These are phyloP conservation scores for Syzygium oleosum DNA, from an alignment of 345 rosid genomes.

Conservation along the genomic window DNA sequence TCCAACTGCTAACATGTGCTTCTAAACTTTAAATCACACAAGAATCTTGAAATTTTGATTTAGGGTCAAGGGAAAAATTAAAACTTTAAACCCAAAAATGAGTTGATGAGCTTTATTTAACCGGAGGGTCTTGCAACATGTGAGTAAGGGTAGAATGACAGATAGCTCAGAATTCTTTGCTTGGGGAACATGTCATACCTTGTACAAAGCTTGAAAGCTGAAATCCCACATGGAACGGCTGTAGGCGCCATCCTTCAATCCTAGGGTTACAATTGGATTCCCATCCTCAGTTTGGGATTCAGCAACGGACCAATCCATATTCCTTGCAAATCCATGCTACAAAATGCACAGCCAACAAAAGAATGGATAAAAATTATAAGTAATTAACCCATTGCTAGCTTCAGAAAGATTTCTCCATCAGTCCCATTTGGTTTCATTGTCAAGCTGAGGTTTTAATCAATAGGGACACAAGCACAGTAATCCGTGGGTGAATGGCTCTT, in stretches of 20 bases:
- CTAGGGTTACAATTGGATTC: slow-evolving; percentile 58
- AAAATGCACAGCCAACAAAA: neutral
- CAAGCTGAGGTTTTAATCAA: neutral
- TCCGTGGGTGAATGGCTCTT: neutral
- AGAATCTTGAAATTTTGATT: neutral
- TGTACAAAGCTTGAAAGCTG: slow-evolving; percentile 74
- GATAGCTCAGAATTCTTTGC: neutral
- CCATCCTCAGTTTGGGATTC: slow-evolving; percentile 60
- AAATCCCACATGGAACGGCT: slow-evolving; percentile 95
- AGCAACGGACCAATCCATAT: slow-evolving; percentile 80
- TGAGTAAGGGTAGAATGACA: neutral
- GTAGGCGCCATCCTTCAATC: slow-evolving; percentile 76
- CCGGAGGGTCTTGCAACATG: neutral
- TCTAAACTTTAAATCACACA: neutral
- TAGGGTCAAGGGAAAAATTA: neutral
- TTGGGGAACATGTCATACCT: slow-evolving; percentile 22
- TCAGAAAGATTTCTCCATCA: neutral
- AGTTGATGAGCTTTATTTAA: neutral
- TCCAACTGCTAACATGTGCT: neutral
- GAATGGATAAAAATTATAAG: neutral
- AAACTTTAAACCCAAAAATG: neutral
- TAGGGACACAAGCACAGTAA: neutral
- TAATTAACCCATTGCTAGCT: neutral
- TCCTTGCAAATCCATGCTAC: slow-evolving; percentile 96
- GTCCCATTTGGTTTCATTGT: neutral